Evolutionary conservation across 495 filamentous ascomycete species (phyloP).

Genomic region (Neurospora intermedia): DNA sequence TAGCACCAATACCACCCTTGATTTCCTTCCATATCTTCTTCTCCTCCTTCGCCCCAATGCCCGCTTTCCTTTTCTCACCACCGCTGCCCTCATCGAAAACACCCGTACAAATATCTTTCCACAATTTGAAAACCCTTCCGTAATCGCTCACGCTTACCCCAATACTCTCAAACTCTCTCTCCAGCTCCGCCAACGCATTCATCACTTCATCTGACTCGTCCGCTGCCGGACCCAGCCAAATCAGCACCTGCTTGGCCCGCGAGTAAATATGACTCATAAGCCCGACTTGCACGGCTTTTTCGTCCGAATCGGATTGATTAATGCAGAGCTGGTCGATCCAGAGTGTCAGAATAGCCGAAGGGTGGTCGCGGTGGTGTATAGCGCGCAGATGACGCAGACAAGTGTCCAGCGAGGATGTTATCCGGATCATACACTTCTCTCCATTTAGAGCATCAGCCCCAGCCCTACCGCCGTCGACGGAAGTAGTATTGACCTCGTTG

Average conservation of each 20-base stretch:
- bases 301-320: conserved; percentile 11
- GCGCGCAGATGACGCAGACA: background rate
- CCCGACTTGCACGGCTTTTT: conserved; percentile 15
- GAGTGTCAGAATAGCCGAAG: background rate
- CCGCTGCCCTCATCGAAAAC: no score
- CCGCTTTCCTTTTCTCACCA: no score
- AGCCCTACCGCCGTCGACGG: no score
- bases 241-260: conserved; percentile 7
- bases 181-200: background rate
- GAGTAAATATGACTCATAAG: conserved; percentile 19
- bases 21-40: no score
- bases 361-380: background rate
- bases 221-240: conserved; percentile 15
- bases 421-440: background rate
- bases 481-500: no score
- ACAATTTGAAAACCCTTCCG: no score
- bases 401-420: background rate
- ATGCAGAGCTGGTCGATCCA: conserved; percentile 24
- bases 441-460: background rate
- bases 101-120: no score
- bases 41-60: no score
- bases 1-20: no score
- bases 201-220: background rate
- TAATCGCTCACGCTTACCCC: background rate
- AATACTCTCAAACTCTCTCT: background rate